A percentile compares a stretch with the other conserved stretches of the same genome.
These are phyloP conservation scores for Castanea mollissima DNA, from an alignment of 306 rosid species.

Conservation along the genomic window DNA sequence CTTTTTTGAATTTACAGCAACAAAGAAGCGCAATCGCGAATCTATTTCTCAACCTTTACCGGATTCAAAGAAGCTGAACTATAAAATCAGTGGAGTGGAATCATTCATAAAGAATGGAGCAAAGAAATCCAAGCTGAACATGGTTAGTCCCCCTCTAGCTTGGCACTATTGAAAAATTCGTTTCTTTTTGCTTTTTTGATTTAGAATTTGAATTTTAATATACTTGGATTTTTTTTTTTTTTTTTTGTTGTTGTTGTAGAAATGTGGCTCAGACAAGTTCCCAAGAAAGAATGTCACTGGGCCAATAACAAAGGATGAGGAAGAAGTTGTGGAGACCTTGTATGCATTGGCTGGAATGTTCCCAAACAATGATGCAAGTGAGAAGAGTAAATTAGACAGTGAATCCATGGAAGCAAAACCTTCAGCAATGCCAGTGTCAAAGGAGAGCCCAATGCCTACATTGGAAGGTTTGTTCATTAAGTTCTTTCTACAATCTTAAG, in stretches of 20 bases:
- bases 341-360: conserved; percentile 83
- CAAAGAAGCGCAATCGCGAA: conserved; percentile 69
- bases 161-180: conserved; percentile 12
- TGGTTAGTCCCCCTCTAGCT: conserved; percentile 28
- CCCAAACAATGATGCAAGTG: conserved; percentile 34
- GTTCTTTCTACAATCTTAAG: neutral
- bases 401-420: conserved; percentile 38
- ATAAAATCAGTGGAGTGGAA: conserved; percentile 35
- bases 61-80: conserved; percentile 54
- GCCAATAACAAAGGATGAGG: conserved; percentile 81
- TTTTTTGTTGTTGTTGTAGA: conserved; percentile 49
- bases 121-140: conserved; percentile 46
- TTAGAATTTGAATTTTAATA: conserved; percentile 12
- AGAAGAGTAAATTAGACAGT: conserved; percentile 12
- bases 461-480: conserved; percentile 49
- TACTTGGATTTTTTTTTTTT: conserved; percentile 34
- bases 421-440: conserved; percentile 30
- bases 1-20: conserved; percentile 39
- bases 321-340: conserved; percentile 82
- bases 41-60: conserved; percentile 37
- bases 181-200: conserved; percentile 16
- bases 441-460: conserved; percentile 31
- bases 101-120: conserved; percentile 33
- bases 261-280: conserved; percentile 30
- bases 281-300: conserved; percentile 28